phyloP scores from a whole-genome alignment of 2,329 filamentous ascomycete species.

The Hypoxylon sp. region DNA sequence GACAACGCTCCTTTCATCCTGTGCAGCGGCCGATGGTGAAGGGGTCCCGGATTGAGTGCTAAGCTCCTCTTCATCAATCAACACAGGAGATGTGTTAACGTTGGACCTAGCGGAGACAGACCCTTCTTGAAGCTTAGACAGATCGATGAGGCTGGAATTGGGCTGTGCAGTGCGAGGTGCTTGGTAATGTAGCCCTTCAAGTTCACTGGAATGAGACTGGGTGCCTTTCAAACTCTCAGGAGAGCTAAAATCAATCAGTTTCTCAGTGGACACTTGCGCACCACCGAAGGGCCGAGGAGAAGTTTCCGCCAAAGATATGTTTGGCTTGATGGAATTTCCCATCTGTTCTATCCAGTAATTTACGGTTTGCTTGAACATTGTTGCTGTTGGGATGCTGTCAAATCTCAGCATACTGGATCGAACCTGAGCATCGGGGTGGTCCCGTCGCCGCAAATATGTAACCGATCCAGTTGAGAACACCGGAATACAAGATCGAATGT shows the following conservation, averaged over 20 bases:
- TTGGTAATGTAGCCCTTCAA: background rate
- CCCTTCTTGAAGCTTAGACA: background rate
- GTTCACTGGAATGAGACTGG: background rate
- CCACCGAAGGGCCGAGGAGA: background rate
- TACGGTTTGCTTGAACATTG: background rate
- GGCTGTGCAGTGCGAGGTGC: background rate
- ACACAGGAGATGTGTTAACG: background rate
- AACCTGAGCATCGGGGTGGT: background rate
- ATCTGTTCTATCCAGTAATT: background rate
- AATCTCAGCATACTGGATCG: background rate
- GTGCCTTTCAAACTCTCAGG: background rate
- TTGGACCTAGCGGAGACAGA: background rate
- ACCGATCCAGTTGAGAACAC: background rate
- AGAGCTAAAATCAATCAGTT: background rate
- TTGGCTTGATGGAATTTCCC: background rate
- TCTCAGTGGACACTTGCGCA: background rate
- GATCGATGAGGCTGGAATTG: background rate
- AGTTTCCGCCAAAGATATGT: background rate
- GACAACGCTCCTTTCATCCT: background rate
- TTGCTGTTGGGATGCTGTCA: background rate
- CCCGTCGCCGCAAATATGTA: conserved; percentile 1
- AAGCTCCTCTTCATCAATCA: too few relatives aligned
- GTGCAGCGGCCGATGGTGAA: background rate
- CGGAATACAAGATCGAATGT: conserved; percentile 40
- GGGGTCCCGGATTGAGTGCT: background rate